Conservation (phyloP, 148 eudicot species). For the Talinum fruticosum region DNA sequence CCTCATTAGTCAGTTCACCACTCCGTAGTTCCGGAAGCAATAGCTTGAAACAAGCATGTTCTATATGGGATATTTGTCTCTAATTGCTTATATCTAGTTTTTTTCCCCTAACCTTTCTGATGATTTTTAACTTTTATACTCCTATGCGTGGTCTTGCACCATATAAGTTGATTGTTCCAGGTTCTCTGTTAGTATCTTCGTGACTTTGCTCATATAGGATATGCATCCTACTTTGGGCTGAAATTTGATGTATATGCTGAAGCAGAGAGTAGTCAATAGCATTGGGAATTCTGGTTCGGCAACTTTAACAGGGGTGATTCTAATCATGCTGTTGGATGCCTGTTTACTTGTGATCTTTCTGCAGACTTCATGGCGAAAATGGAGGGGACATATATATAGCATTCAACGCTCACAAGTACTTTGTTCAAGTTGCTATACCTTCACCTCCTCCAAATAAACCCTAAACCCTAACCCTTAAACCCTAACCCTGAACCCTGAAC, state of each 20-base stretch:
- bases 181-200: neutral
- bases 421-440: constrained; percentile 62
- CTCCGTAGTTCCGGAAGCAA: neutral
- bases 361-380: constrained; percentile 66
- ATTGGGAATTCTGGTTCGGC: too few relatives aligned
- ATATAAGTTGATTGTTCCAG: neutral
- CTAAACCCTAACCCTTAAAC: too few relatives aligned
- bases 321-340: neutral
- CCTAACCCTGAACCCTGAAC: too few relatives aligned
- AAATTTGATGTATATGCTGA: neutral
- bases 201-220: neutral
- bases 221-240: neutral
- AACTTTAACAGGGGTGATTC: neutral
- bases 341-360: constrained; percentile 8
- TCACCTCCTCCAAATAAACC: constrained; percentile 60
- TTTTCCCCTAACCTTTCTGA: neutral
- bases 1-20: neutral
- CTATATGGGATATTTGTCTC: too few relatives aligned
- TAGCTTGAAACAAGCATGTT: too few relatives aligned
- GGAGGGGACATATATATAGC: constrained; percentile 76
- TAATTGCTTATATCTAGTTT: too few relatives aligned
- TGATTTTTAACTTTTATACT: neutral
- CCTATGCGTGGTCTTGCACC: neutral
- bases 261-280: neutral
- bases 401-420: constrained; percentile 86